Evolutionary conservation across 305 asterid species (phyloP).

Genomic region (Fraxinus baroniana): DNA sequence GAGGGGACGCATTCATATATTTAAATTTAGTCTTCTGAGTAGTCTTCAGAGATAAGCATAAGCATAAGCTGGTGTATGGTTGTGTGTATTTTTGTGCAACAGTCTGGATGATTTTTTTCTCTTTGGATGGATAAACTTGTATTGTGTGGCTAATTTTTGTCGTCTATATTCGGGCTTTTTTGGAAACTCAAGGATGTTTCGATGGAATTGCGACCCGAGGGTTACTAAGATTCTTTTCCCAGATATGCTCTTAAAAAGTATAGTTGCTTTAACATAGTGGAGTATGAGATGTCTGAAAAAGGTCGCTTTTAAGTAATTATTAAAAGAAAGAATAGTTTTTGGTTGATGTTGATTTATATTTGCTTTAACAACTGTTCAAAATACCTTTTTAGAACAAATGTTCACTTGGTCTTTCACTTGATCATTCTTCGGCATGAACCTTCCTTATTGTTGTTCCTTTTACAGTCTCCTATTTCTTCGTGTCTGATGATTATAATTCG

Average conservation of each 20-base stretch:
- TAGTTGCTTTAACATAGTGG: slow-evolving; percentile 29
- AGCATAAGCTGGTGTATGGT: neutral
- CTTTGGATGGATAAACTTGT: neutral
- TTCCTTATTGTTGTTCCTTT: neutral
- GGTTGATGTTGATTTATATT: neutral
- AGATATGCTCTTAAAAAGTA: slow-evolving; percentile 22
- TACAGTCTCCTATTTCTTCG: neutral
- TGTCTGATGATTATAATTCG: neutral
- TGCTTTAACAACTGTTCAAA: neutral
- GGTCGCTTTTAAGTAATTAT: neutral
- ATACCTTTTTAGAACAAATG: neutral
- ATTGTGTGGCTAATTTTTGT: neutral
- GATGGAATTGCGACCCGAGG: neutral
- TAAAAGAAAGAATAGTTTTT: neutral
- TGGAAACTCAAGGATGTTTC: neutral
- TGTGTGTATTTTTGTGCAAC: neutral
- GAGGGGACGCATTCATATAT: neutral
- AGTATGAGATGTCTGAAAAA: neutral
- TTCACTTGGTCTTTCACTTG: neutral
- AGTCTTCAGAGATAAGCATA: neutral
- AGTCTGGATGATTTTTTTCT: neutral
- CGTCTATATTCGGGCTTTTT: neutral
- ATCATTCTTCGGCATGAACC: neutral
- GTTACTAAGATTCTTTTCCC: neutral
- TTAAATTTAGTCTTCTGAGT: neutral